Base-by-base conservation (phyloP, 306 rosid genomes). In the Quercus parvula region DNA sequence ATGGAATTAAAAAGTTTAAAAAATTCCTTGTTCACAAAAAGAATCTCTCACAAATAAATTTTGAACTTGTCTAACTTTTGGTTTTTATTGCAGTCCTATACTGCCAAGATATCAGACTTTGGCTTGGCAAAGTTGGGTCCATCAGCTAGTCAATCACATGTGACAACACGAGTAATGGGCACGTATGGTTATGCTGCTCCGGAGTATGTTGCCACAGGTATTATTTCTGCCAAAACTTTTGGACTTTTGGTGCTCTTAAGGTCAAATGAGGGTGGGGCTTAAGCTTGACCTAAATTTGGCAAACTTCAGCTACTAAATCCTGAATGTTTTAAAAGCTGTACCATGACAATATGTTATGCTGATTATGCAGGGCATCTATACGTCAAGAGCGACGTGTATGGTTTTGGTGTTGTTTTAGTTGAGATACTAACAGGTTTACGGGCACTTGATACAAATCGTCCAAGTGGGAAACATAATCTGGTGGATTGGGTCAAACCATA, bases 41-140 rank as follows among this genome's bases (percentile, higher is more conserved):
- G 7, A 33, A 1, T 5, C 1, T 33, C 38, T 33, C 38, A 10
- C 59, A 4, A 46, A 44, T 22, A 30, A 44, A 17, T 13, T 49
- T 54, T 78, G 22, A 56, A 38, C 51, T 57, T 70, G 28, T 63
- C 56, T 75, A 44, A 75, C 76, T 78, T 84, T 17, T 78, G 5
- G 15, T 22, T 77, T 55, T 15, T 76, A 71, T 18, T 88, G 55
- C 94, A 96, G 99, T 87, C 87, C 7, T 93, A 87, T 35, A 93
- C 49, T 14, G 97, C 99, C 31, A 96, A 96, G 92, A 86, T 96
- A 78, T 96, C 99, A 0, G 98, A 96, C 80, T 96, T 96, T 71
- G 98, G 99, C 52, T 79, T 96, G 85, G 98, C 99, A 11, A 96
- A 96, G 75, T n/a, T 89, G 22, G 84, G 93, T 81, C 99, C 99